A percentile compares a stretch with the other conserved stretches of the same genome.
These are phyloP conservation scores for Quillaja saponaria DNA, from an alignment of 306 rosid species.

Conservation along the genomic window DNA sequence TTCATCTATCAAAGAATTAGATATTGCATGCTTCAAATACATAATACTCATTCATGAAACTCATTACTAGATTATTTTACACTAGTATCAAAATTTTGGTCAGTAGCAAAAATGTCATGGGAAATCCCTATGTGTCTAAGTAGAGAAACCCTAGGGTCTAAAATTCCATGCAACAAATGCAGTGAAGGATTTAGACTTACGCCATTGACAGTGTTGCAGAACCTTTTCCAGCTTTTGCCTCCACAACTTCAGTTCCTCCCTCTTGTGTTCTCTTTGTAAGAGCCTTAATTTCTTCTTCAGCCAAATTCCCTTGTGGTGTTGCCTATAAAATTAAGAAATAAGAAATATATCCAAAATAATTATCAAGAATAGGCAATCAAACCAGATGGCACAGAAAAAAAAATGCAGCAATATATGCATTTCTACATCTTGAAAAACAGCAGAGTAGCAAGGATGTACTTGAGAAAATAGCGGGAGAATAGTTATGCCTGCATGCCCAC, in stretches of 20 bases:
- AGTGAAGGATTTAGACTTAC: conserved; percentile 51
- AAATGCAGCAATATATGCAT: neutral
- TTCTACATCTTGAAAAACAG: neutral
- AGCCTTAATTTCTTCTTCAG: conserved; percentile 60
- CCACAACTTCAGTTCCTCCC: conserved; percentile 98
- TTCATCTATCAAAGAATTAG: too few relatives aligned
- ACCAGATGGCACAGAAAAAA: neutral
- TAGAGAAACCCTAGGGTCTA: neutral
- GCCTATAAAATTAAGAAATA: conserved; percentile 53
- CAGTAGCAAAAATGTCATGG: too few relatives aligned
- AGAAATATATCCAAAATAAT: neutral
- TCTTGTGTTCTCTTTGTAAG: conserved; percentile 95
- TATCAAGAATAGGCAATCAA: conserved; percentile 17
- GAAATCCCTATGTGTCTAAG: neutral
- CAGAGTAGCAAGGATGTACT: conserved; percentile 35
- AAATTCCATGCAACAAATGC: neutral
- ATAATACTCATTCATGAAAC: neutral
- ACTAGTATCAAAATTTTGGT: neutral
- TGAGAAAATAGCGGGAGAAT: conserved; percentile 98
- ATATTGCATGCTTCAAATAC: neutral
- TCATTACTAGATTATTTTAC: neutral
- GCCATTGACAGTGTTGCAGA: conserved; percentile 99
- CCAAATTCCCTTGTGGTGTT: conserved; percentile 74
- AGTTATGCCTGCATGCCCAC: conserved; percentile 97
- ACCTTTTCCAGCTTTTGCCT: conserved; percentile 99